Percentiles rank a stretch among this genome's conserved stretches.
These are phyloP conservation scores for Alternaria brassicae DNA, from an alignment of 2,329 filamentous ascomycete genomes.

Conservation along the genomic window DNA sequence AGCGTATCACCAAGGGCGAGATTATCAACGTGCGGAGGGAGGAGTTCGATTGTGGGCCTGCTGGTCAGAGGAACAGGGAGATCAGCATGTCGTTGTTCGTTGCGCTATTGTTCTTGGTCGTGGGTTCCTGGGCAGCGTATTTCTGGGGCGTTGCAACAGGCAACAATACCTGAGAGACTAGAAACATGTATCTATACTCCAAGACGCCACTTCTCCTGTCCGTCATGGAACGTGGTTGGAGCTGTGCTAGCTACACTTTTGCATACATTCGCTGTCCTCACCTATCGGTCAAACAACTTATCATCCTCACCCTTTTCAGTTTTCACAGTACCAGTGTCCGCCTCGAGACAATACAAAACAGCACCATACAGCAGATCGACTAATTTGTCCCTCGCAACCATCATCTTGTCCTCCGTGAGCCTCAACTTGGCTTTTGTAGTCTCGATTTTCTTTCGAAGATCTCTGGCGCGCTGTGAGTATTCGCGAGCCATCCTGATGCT, in stretches of 20 bases:
- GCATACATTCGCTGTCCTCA: not conserved
- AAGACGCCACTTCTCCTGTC: too few relatives aligned
- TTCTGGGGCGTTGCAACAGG: constrained; percentile 67
- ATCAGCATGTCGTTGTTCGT: constrained; percentile 54
- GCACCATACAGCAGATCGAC: not conserved
- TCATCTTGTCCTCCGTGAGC: not conserved
- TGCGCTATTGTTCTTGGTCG: constrained; percentile 55
- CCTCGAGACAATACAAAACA: not conserved
- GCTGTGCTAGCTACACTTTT: too few relatives aligned
- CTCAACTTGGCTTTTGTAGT: not conserved
- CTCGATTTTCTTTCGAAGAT: not conserved
- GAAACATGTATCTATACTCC: not conserved
- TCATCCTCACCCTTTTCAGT: not conserved
- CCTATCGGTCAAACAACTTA: not conserved
- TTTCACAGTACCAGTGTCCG: not conserved
- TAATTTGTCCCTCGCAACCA: not conserved
- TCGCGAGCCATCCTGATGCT: not conserved
- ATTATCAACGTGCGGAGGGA: constrained; percentile 55
- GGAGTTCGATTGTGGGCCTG: constrained; percentile 45
- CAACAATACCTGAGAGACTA: constrained; percentile 36
- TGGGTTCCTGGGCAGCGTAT: constrained; percentile 64
- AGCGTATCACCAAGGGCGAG: constrained; percentile 57
- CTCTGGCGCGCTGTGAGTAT: not conserved
- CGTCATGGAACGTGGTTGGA: too few relatives aligned
- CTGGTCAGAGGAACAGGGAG: constrained; percentile 49